phyloP scores from a whole-genome alignment of 1,284 basidiomycete species.

The Wolfiporia cocos region DNA sequence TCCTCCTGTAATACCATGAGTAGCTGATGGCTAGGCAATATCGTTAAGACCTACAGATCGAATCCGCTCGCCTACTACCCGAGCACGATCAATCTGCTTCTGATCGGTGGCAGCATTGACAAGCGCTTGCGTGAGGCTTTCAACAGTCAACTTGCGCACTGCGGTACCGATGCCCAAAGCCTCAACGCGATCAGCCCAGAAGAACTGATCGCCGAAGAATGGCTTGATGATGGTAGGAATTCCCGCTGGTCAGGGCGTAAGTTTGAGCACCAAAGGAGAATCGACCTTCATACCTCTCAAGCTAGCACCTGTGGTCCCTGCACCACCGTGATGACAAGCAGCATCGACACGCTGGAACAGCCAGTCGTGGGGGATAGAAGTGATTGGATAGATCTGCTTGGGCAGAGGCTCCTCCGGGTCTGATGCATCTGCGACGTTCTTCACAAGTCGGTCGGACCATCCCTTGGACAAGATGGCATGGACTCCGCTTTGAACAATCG shows the following conservation, averaged over 20 bases:
- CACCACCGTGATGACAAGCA: conserved; percentile 96
- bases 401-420: conserved; percentile 69
- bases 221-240: conserved; percentile 95
- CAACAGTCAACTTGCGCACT: conserved; percentile 81
- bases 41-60: conserved; percentile 47
- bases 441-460: conserved; percentile 90
- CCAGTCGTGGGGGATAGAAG: conserved; percentile 96
- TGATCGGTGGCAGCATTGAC: conserved; percentile 77
- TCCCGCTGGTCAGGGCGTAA: conserved; percentile 51
- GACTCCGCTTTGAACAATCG: conserved; percentile 80
- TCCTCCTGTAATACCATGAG: conserved; percentile 63
- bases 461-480: conserved; percentile 94
- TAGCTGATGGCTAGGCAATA: neutral
- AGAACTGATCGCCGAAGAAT: conserved; percentile 97
- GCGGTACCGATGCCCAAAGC: conserved; percentile 86
- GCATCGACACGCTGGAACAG: conserved; percentile 91
- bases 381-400: conserved; percentile 75
- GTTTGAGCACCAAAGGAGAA: conserved; percentile 6
- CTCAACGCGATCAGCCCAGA: conserved; percentile 95
- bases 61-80: conserved; percentile 78
- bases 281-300: conserved; percentile 57
- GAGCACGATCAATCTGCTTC: conserved; percentile 85
- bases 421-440: conserved; percentile 46
- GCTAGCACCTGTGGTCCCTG: conserved; percentile 93
- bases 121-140: conserved; percentile 75